These are phyloP conservation scores for Pestalotiopsis sp. DNA, from an alignment of 2,329 filamentous ascomycete genomes.

Conservation along the genomic window DNA sequence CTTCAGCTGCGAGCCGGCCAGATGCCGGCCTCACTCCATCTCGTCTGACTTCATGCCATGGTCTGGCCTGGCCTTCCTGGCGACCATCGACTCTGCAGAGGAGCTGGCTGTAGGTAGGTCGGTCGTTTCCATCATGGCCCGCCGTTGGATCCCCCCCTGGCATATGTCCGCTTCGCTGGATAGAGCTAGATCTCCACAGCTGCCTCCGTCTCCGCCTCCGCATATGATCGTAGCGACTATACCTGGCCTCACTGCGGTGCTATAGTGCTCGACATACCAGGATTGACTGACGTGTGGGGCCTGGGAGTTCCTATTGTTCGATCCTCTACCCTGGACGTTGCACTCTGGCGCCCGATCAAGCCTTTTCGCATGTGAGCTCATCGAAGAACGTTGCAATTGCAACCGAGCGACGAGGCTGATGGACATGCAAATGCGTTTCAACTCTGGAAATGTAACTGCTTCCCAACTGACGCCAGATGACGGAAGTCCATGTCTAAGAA, in stretches of 20 bases:
- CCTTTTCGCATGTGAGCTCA: conserved; percentile 1
- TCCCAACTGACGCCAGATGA: conserved; percentile 7
- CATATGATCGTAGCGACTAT: neutral
- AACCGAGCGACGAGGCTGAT: neutral
- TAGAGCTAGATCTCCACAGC: neutral
- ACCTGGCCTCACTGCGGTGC: neutral
- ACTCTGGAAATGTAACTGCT: neutral
- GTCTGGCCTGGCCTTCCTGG: neutral
- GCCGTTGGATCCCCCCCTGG: neutral
- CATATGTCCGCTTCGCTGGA: neutral
- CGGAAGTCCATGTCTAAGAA: neutral
- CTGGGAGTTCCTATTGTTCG: neutral
- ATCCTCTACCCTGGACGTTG: neutral
- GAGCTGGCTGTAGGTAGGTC: neutral
- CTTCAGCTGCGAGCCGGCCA: neutral
- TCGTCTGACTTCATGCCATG: neutral
- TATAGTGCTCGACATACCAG: neutral
- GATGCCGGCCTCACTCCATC: conserved; percentile 6
- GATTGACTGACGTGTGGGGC: neutral
- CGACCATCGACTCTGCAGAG: neutral
- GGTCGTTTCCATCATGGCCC: neutral
- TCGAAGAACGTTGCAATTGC: neutral
- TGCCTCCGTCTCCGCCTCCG: neutral
- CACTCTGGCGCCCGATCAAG: neutral
- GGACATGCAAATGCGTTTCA: neutral